phyloP scores from a whole-genome alignment of 495 filamentous ascomycete genomes.

The Xeromyces bisporus region DNA sequence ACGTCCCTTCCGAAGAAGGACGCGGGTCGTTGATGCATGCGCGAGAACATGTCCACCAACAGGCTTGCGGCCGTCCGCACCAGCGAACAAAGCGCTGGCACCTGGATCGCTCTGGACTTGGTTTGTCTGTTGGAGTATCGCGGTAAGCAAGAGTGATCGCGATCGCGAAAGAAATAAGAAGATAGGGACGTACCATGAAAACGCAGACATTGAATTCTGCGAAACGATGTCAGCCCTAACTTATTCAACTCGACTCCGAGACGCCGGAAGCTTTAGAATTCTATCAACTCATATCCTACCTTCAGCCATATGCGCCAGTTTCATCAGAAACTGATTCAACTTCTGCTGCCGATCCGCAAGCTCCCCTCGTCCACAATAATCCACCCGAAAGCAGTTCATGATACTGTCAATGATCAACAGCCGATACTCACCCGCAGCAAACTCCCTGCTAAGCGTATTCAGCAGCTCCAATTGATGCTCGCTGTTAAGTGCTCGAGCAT shows the following conservation, averaged over 20 bases:
- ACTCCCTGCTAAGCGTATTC: constrained; percentile 46
- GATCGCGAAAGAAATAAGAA: not conserved
- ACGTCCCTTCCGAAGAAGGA: constrained; percentile 58
- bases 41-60: constrained; percentile 68
- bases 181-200: constrained; percentile 37
- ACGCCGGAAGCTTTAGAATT: too few relatives aligned
- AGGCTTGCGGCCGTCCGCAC: constrained; percentile 58
- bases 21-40: constrained; percentile 58
- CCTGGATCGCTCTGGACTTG: constrained; percentile 73
- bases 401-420: constrained; percentile 65
- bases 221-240: constrained; percentile 4
- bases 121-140: constrained; percentile 39
- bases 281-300: constrained; percentile 20
- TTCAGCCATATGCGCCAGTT: constrained; percentile 58
- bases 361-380: constrained; percentile 59
- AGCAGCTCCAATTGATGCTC: constrained; percentile 61
- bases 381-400: constrained; percentile 63
- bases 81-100: constrained; percentile 61
- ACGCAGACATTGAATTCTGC: constrained; percentile 65
- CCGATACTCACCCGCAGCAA: constrained; percentile 51
- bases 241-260: too few relatives aligned
- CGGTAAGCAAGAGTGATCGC: not conserved
- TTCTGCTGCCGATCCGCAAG: constrained; percentile 64
- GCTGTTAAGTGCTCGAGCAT: constrained; percentile 55
- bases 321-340: constrained; percentile 52